Evolutionary conservation across 129 eudicot genomes (phyloP).

Genomic region (Dittrichia graveolens): DNA sequence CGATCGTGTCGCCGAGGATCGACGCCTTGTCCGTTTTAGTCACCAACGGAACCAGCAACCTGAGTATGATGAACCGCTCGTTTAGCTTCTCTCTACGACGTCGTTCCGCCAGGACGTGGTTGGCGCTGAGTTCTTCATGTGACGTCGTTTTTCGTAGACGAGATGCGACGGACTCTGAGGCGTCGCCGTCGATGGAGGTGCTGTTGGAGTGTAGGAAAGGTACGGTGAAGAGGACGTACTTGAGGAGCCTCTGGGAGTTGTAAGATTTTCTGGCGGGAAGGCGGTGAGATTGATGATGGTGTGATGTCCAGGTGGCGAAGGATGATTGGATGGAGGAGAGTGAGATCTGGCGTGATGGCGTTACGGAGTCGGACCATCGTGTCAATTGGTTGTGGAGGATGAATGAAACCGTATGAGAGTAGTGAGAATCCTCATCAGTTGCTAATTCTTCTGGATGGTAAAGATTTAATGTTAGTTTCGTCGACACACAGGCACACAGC

Average conservation of each 20-base stretch:
- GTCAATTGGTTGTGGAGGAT: slow-evolving; percentile 56
- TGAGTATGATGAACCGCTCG: slow-evolving; percentile 60
- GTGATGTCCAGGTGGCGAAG: slow-evolving; percentile 50
- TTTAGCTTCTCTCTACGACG: slow-evolving; percentile 87
- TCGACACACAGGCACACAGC: too few relatives aligned
- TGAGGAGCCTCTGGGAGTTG: slow-evolving; percentile 68
- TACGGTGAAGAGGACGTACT: slow-evolving; percentile 70
- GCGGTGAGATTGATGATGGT: slow-evolving; percentile 25
- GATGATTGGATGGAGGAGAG: slow-evolving; percentile 40
- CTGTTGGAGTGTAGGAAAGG: slow-evolving; percentile 58
- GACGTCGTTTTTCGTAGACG: slow-evolving; percentile 34
- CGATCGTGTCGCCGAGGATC: slow-evolving; percentile 85
- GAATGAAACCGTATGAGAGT: slow-evolving; percentile 62
- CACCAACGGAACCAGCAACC: slow-evolving; percentile 78
- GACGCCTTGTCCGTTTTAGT: slow-evolving; percentile 97
- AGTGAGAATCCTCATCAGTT: slow-evolving; percentile 60
- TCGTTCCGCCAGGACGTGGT: slow-evolving; percentile 81
- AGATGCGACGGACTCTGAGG: slow-evolving; percentile 19
- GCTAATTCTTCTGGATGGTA: slow-evolving; percentile 31
- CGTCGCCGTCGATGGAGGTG: slow-evolving; percentile 32
- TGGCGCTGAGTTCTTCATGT: slow-evolving; percentile 62
- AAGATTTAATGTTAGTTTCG: slow-evolving; percentile 17
- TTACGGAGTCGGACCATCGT: slow-evolving; percentile 38
- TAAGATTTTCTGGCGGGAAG: neutral
- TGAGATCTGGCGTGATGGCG: slow-evolving; percentile 31